These are phyloP conservation scores for Mycothermus thermophilus DNA, from an alignment of 495 filamentous ascomycete genomes.

Conservation along the genomic window DNA sequence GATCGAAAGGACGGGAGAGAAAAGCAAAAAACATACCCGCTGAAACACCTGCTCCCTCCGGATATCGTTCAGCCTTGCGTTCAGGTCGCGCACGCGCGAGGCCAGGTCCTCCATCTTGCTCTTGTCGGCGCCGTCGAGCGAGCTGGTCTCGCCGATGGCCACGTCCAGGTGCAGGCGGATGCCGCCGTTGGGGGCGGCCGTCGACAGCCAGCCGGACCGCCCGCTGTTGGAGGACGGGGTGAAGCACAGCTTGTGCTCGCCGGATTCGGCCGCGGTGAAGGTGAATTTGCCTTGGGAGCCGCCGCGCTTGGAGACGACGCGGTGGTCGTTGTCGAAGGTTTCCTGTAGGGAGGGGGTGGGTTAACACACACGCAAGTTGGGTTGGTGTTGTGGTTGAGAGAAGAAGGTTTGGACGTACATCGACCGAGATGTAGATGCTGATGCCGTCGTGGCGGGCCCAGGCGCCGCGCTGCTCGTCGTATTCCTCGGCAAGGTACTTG, in stretches of 20 bases:
- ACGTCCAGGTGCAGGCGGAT: constrained; percentile 79
- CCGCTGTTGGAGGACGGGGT: constrained; percentile 53
- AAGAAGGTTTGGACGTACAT: constrained; percentile 30
- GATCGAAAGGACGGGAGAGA: not conserved
- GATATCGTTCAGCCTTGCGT: constrained; percentile 77
- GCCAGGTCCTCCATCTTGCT: constrained; percentile 85
- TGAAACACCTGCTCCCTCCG: constrained; percentile 92
- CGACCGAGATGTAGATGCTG: constrained; percentile 78
- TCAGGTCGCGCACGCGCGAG: constrained; percentile 78
- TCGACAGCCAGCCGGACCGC: constrained; percentile 54
- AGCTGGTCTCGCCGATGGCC: constrained; percentile 88
- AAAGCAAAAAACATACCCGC: constrained; percentile 45
- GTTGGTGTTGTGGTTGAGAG: not conserved
- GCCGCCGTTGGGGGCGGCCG: constrained; percentile 48
- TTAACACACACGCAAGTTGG: no score
- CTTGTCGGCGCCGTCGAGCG: constrained; percentile 90
- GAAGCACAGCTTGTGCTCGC: constrained; percentile 92
- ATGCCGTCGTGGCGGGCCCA: constrained; percentile 60
- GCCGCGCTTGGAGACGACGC: constrained; percentile 77
- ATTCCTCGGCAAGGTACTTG: constrained; percentile 73
- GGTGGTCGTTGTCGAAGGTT: constrained; percentile 96
- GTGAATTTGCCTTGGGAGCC: constrained; percentile 72
- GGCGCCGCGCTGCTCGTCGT: constrained; percentile 46
- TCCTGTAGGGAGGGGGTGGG: constrained; percentile 36
- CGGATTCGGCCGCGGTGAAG: constrained; percentile 85